Conservation (phyloP, 2,329 filamentous ascomycete species). For the Colletotrichum liaoningense region DNA sequence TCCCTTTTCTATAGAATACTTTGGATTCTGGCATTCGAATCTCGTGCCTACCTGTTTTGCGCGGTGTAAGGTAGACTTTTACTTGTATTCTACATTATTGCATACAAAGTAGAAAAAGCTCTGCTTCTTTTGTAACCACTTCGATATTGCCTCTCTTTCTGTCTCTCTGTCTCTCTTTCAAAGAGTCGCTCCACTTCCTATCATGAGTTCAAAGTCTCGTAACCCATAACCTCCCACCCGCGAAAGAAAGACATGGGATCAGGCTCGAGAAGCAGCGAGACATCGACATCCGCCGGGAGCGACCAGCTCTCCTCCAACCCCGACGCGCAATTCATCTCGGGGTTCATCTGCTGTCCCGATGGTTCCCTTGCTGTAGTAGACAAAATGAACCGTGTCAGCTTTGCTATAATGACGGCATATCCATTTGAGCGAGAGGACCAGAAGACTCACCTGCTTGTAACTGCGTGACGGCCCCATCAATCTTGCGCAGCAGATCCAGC, state of each 20-base stretch:
- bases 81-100: neutral
- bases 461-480: neutral
- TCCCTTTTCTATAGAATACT: neutral
- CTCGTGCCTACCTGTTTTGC: no score
- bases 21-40: no score
- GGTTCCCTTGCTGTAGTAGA: neutral
- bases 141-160: no score
- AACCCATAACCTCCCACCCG: neutral
- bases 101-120: no score
- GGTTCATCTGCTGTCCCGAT: neutral
- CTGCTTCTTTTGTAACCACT: no score
- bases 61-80: no score
- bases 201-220: neutral
- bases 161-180: neutral
- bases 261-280: neutral
- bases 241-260: conserved; percentile 1
- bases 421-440: no score
- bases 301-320: neutral
- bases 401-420: no score
- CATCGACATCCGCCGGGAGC: neutral
- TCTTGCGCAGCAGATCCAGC: conserved; percentile 11
- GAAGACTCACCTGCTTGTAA: neutral
- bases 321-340: neutral
- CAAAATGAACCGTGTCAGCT: neutral
- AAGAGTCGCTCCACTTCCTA: no score